Base-by-base conservation (phyloP, 176 grass and related monocot species). In the Cenchrus americanus region DNA sequence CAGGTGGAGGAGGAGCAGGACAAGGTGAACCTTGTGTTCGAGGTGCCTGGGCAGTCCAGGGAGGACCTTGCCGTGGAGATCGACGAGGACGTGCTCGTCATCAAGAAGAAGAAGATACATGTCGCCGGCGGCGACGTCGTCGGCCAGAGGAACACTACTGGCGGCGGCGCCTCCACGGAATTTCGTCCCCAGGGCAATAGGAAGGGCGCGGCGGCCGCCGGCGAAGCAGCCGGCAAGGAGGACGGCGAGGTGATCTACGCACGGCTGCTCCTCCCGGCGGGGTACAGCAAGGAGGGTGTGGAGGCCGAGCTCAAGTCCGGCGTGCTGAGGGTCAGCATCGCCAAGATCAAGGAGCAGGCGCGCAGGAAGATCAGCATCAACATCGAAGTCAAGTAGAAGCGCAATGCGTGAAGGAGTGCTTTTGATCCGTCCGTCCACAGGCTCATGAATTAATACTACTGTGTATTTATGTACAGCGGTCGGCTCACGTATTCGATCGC, bases 41-140 rank as follows among this genome's bases (percentile, higher is more conserved):
- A 88, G 18, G 67, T 88, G 59, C 86, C 86, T 8, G 86, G 86
- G 15, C 74, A 58, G 13, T 78, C 86, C 67, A 49, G 1, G 37
- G 26, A 73, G 6, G 81, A 88, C 57, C 66, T 88, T 3, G 24
- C 24, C 23, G 86, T 88, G 10, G 58, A 79, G 67, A 83, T 88
- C 58, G 86, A 88, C 75, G 81, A 84, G 49, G 86, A 88, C 40
- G 86, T 84, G 49, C 86, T 88, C 10, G 24, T 84, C 34, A 73
- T 84, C 81, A 83, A 37, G 58, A 88, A 49, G 67, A 83, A 62
- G 67, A 83, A 62, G 13, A 6, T 3, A 52, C 19, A 37, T 17
- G n/a, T 5, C 0, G 23, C 13, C 58, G 2, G 23, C 9, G 57
- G 14, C 0, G 30, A 5, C 15, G 3, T 49, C 15, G 1, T 49